Percentiles rank a stretch among this genome's conserved stretches.
phyloP scores from a whole-genome alignment of 768 basidiomycete species.

The Dioszegia aurantiaca region DNA sequence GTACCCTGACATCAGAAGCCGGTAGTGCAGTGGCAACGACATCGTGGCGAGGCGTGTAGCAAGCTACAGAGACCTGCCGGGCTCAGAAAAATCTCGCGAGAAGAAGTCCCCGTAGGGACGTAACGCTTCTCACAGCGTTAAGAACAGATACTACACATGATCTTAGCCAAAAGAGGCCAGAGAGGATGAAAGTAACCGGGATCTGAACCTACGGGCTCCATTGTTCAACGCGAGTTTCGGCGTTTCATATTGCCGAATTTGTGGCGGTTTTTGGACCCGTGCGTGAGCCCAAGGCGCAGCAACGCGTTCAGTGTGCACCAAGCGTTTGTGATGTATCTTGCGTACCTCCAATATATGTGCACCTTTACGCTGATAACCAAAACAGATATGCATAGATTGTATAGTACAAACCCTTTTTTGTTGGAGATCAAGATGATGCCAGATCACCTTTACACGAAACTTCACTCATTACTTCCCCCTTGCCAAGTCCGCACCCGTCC shows the following conservation, averaged over 20 bases:
- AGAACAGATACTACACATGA: conserved; percentile 52
- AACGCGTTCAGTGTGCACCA: too few species aligned
- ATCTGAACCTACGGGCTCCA: not conserved
- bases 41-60: conserved; percentile 37
- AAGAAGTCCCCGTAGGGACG: conserved; percentile 29
- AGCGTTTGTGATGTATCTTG: too few species aligned
- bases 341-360: not conserved
- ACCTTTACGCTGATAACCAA: not conserved
- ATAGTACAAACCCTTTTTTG: not conserved
- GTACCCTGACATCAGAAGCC: conserved; percentile 48
- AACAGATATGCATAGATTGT: conserved; percentile 2
- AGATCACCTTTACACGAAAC: not conserved
- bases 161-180: conserved; percentile 52
- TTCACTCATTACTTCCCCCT: not conserved
- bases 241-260: not conserved
- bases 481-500: not conserved
- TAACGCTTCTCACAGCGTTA: conserved; percentile 45
- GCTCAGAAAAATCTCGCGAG: conserved; percentile 34
- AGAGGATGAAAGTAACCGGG: conserved; percentile 34
- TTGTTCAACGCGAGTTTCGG: not conserved
- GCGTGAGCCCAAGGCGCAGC: too few species aligned
- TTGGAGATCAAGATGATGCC: not conserved
- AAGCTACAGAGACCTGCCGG: conserved; percentile 40
- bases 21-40: conserved; percentile 43
- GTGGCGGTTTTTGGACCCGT: not conserved